Conservation (phyloP, 805 yeast genomes). For the Candida loeiensis region DNA sequence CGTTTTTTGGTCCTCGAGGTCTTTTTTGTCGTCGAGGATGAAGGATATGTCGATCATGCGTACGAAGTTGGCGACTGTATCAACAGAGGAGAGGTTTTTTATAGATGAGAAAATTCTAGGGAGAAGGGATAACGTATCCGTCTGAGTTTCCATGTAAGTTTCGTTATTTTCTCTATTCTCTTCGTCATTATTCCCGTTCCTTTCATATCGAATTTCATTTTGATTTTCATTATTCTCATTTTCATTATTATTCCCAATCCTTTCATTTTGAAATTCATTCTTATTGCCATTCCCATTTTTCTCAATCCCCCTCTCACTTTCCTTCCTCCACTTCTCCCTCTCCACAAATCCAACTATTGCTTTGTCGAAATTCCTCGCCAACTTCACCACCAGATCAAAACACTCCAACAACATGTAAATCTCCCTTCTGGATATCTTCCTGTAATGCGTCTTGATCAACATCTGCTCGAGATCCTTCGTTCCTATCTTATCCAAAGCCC, state of each 20-base stretch:
- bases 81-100: conserved; percentile 25
- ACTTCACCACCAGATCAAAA: conserved; percentile 24
- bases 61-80: conserved; percentile 35
- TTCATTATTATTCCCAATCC: no score
- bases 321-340: conserved; percentile 4
- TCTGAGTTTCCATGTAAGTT: not conserved
- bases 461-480: conserved; percentile 33
- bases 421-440: conserved; percentile 32
- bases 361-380: conserved; percentile 31
- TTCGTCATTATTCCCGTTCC: no score
- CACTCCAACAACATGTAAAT: conserved; percentile 28
- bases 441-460: conserved; percentile 37
- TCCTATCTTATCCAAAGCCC: conserved; percentile 23
- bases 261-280: no score
- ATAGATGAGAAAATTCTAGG: conserved; percentile 36
- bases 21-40: conserved; percentile 36
- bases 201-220: no score
- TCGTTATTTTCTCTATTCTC: not conserved
- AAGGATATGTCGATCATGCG: conserved; percentile 49
- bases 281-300: no score
- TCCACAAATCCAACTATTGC: conserved; percentile 36
- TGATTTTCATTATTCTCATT: no score
- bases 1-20: conserved; percentile 41
- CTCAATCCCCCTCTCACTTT: no score
- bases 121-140: conserved; percentile 27